Evolutionary conservation across 176 grass and related monocot species (phyloP).

Genomic region (Zea luxurians): DNA sequence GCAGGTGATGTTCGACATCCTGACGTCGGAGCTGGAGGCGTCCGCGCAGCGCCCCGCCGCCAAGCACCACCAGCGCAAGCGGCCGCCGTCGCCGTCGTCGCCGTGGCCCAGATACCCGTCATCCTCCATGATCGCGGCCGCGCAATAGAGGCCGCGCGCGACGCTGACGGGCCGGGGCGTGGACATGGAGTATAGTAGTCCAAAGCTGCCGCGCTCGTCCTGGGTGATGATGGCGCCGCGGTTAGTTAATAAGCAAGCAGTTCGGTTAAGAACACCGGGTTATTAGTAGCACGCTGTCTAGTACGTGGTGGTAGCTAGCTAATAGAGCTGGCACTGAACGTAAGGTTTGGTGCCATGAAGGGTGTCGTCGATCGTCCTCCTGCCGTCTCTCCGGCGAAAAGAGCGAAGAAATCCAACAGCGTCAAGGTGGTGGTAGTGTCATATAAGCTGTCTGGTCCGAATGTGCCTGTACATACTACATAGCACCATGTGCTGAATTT

Average conservation of each 20-base stretch:
- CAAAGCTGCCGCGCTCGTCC: neutral
- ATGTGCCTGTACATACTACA: conserved; percentile 32
- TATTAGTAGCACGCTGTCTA: no score
- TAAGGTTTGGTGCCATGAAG: neutral
- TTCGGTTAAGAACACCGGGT: no score
- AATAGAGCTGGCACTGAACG: neutral
- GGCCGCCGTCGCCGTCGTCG: neutral
- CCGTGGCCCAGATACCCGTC: conserved; percentile 36
- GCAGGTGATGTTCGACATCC: conserved; percentile 93
- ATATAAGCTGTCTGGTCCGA: conserved; percentile 1
- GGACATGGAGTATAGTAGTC: neutral
- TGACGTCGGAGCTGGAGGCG: conserved; percentile 65
- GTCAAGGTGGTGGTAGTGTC: neutral
- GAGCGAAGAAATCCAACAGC: conserved; percentile 25
- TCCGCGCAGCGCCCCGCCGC: conserved; percentile 14
- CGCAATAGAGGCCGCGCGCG: conserved; percentile 33
- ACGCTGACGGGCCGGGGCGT: no score
- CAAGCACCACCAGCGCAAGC: conserved; percentile 23
- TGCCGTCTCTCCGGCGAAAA: conserved; percentile 31
- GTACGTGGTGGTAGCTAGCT: no score
- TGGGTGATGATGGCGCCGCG: neutral
- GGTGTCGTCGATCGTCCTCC: conserved; percentile 25
- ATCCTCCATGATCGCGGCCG: conserved; percentile 45
- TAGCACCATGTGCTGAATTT: conserved; percentile 10
- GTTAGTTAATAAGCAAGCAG: conserved; percentile 34